phyloP scores from a whole-genome alignment of 2,329 filamentous ascomycete species.

The Ramularia endophylla region DNA sequence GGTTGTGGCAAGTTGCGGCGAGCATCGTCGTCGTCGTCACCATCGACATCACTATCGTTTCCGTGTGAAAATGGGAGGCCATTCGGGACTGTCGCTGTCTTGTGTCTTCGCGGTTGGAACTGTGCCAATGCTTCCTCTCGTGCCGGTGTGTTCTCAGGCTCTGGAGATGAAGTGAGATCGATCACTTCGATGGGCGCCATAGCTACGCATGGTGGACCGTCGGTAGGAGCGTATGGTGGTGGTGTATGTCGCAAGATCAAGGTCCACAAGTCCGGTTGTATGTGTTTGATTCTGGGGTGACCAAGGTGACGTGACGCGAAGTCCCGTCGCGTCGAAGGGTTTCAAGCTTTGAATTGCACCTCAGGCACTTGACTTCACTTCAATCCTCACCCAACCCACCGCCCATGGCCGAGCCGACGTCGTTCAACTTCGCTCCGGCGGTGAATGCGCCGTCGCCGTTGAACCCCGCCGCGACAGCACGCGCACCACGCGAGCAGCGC shows the following conservation, averaged over 20 bases:
- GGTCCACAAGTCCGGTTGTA: no score
- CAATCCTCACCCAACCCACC: slow-evolving; percentile 8
- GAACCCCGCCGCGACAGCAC: slow-evolving; percentile 54
- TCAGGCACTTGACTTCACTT: background rate
- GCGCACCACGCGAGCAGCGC: slow-evolving; percentile 40
- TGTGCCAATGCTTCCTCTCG: slow-evolving; percentile 3
- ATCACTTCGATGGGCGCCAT: slow-evolving; percentile 3
- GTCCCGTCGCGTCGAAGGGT: no score
- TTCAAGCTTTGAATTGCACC: no score
- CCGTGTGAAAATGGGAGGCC: no score
- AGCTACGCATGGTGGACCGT: slow-evolving; percentile 14
- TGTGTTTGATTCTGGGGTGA: no score
- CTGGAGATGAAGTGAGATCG: slow-evolving; percentile 6
- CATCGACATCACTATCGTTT: no score
- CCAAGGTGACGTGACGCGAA: slow-evolving; percentile 1
- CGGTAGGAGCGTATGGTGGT: no score
- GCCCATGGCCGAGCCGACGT: slow-evolving; percentile 2
- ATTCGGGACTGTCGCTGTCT: no score
- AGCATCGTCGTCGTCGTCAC: no score
- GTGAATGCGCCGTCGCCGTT: slow-evolving; percentile 68
- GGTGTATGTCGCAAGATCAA: no score
- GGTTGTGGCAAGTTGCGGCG: no score
- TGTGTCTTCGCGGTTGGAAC: slow-evolving; percentile 13
- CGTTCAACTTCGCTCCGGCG: slow-evolving; percentile 42
- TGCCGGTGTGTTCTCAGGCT: slow-evolving; percentile 4